Conservation (phyloP, 805 yeast species). For the Zygosaccharomyces kombuchaensis region DNA sequence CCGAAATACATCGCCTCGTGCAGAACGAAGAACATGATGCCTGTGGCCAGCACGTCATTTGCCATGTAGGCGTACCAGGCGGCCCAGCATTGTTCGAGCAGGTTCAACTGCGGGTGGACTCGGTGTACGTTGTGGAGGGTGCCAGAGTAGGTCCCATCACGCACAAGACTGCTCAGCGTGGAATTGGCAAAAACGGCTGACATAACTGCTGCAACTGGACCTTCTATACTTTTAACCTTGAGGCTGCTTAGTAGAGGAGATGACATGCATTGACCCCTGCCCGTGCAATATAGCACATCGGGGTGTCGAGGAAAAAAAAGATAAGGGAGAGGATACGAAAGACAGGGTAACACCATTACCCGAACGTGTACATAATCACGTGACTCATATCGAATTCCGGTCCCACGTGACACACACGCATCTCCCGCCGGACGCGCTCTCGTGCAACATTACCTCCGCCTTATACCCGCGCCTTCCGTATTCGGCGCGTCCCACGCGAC, state of each 20-base stretch:
- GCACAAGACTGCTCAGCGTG: conserved; percentile 19
- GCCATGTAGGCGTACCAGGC: conserved; percentile 72
- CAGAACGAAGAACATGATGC: conserved; percentile 65
- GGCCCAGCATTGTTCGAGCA: conserved; percentile 76
- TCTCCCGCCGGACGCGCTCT: neutral
- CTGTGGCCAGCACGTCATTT: conserved; percentile 86
- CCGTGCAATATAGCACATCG: too few species aligned
- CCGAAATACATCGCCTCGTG: conserved; percentile 89
- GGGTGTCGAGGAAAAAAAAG: too few species aligned
- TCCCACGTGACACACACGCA: neutral
- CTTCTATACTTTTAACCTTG: too few species aligned
- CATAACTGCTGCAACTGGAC: conserved; percentile 8
- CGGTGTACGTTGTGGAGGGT: conserved; percentile 29
- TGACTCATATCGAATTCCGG: too few species aligned
- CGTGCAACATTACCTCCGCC: too few species aligned
- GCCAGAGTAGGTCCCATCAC: conserved; percentile 9
- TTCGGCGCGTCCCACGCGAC: too few species aligned
- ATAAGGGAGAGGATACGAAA: too few species aligned
- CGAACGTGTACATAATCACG: too few species aligned
- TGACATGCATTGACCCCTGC: too few species aligned
- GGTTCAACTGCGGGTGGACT: conserved; percentile 40
- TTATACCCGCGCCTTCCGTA: too few species aligned
- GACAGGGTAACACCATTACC: too few species aligned
- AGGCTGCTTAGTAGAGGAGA: too few species aligned
- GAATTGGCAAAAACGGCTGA: conserved; percentile 29